Evolutionary conservation across 495 filamentous ascomycete species (phyloP).

Genomic region (Podospora comata): DNA sequence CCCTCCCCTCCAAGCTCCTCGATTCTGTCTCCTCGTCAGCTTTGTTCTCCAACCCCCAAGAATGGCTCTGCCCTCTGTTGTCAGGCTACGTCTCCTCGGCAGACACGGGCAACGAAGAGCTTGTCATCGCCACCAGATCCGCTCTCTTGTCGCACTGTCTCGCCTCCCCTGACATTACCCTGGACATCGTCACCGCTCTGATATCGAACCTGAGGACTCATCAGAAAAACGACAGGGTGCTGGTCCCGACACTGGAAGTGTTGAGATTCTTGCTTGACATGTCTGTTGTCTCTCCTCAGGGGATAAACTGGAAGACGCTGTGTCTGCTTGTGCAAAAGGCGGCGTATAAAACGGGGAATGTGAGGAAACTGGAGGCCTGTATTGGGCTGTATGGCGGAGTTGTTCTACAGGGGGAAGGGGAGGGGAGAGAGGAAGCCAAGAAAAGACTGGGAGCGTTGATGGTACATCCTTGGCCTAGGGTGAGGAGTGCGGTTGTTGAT

Average conservation of each 20-base stretch:
- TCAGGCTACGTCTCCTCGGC: slow-evolving; percentile 79
- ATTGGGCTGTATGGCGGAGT: slow-evolving; percentile 73
- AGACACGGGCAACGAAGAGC: slow-evolving; percentile 76
- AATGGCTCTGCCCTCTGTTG: slow-evolving; percentile 52
- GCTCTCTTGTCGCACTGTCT: slow-evolving; percentile 59
- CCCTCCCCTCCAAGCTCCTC: slow-evolving; percentile 35
- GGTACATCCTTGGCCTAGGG: slow-evolving; percentile 48
- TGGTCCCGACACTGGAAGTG: slow-evolving; percentile 72
- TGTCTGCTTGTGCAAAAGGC: slow-evolving; percentile 70
- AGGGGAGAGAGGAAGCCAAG: slow-evolving; percentile 39
- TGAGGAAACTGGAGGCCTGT: slow-evolving; percentile 74
- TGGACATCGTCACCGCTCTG: slow-evolving; percentile 35
- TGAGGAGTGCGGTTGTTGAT: slow-evolving; percentile 44
- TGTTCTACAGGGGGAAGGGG: slow-evolving; percentile 23
- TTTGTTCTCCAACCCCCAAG: slow-evolving; percentile 19
- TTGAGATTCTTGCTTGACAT: slow-evolving; percentile 69
- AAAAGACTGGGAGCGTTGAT: slow-evolving; percentile 45
- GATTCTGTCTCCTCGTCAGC: slow-evolving; percentile 18
- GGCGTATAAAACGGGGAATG: slow-evolving; percentile 76
- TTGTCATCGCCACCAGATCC: slow-evolving; percentile 68
- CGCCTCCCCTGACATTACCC: slow-evolving; percentile 30
- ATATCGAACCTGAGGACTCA: slow-evolving; percentile 36
- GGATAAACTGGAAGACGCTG: slow-evolving; percentile 48
- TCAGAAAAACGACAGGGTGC: slow-evolving; percentile 61
- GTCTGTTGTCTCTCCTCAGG: slow-evolving; percentile 34